These are phyloP conservation scores for Aspergillus saccharolyticus DNA, from an alignment of 495 filamentous ascomycete species.

Conservation along the genomic window DNA sequence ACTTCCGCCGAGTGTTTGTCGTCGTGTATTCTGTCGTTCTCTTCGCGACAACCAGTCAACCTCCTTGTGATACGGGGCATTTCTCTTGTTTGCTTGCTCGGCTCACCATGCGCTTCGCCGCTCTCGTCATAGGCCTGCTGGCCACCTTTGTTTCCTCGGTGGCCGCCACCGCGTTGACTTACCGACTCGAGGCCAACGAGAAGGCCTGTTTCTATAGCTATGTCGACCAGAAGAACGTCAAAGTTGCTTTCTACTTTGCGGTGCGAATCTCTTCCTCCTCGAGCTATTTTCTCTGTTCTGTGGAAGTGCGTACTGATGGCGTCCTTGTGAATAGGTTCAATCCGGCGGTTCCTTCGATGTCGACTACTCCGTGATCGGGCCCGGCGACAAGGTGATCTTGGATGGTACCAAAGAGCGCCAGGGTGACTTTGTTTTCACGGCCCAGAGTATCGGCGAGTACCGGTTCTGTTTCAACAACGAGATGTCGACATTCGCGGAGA, in stretches of 20 bases:
- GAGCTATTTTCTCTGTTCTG: not conserved
- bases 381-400: slow-evolving; percentile 74
- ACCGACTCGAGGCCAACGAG: slow-evolving; percentile 86
- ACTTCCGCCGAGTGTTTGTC: slow-evolving; percentile 23
- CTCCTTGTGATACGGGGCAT: too few relatives aligned
- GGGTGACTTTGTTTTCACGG: slow-evolving; percentile 97
- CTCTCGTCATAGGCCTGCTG: slow-evolving; percentile 52
- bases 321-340: slow-evolving; percentile 64
- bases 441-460: slow-evolving; percentile 88
- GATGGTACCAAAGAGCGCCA: slow-evolving; percentile 90
- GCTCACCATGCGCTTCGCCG: slow-evolving; percentile 39
- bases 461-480: slow-evolving; percentile 98
- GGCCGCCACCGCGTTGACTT: slow-evolving; percentile 84
- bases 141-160: slow-evolving; percentile 57
- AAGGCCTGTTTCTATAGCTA: slow-evolving; percentile 89
- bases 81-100: slow-evolving; percentile 4
- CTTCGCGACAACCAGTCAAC: slow-evolving; percentile 7
- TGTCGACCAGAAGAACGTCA: slow-evolving; percentile 64
- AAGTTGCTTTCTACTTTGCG: slow-evolving; percentile 98
- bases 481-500: slow-evolving; percentile 96
- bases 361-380: slow-evolving; percentile 84
- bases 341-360: slow-evolving; percentile 93
- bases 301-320: not conserved
- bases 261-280: slow-evolving; percentile 47
- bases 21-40: slow-evolving; percentile 10